Evolutionary conservation across 352 stramenopile genomes (phyloP).

Genomic region (Pythium dissotocum): DNA sequence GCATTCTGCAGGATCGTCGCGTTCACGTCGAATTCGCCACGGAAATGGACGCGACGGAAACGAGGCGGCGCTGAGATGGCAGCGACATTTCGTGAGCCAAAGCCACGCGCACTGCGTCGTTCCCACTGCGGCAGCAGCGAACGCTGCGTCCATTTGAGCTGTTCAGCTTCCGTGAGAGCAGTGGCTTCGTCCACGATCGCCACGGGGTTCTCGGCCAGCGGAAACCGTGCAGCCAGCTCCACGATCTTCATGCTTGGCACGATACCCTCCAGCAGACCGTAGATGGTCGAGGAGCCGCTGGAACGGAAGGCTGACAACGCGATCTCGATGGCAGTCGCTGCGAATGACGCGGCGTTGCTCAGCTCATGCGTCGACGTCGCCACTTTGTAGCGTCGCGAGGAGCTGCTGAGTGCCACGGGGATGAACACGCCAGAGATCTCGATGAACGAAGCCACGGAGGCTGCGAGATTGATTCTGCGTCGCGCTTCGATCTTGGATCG

Average conservation of each 20-base stretch:
- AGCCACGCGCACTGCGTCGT: constrained; percentile 1
- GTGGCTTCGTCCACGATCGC: constrained; percentile 33
- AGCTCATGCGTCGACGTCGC: background rate
- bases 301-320: constrained; percentile 43
- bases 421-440: constrained; percentile 60
- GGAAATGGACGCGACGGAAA: constrained; percentile 52
- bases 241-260: constrained; percentile 55
- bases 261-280: constrained; percentile 51
- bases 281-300: constrained; percentile 24
- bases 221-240: constrained; percentile 51
- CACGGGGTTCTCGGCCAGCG: constrained; percentile 33
- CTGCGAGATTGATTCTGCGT: constrained; percentile 60
- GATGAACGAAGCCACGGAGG: constrained; percentile 58
- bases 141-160: constrained; percentile 16
- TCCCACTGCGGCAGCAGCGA: constrained; percentile 46
- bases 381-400: constrained; percentile 10
- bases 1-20: constrained; percentile 26
- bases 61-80: constrained; percentile 11
- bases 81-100: background rate
- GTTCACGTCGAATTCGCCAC: constrained; percentile 39
- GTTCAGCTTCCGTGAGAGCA: constrained; percentile 23
- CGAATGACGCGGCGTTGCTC: constrained; percentile 23
- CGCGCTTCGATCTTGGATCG: constrained; percentile 60
- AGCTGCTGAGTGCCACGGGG: constrained; percentile 45
- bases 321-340: constrained; percentile 56